Base-by-base conservation (phyloP, 345 rosid species). In the Kernera saxatilis region DNA sequence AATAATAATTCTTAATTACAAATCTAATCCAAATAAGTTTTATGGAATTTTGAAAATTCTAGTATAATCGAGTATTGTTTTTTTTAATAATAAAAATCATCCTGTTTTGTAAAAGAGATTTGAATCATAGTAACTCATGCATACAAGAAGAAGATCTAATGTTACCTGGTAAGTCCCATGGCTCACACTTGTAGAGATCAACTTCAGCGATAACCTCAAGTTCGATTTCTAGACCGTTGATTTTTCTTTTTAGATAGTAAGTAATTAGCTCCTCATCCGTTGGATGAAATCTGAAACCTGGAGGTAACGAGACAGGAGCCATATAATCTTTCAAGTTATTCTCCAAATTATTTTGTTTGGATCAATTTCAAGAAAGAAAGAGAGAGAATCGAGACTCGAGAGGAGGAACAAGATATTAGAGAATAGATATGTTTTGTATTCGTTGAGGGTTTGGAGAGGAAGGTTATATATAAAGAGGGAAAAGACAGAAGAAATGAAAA, bases 151-250 rank as follows among this genome's bases (percentile, higher is more conserved):
- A 49, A 36, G 21, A 36, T 37, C 18, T 6, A 8, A 36, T 6
- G 14, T n/a, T 57, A 86, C 96, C 96, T 33, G 96, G 92, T 53
- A 89, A 85, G 64, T 89, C 96, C 92, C 96, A 85, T 8, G 96
- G 96, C 66, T 89, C 96, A 71, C 90, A 89, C 76, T 89, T 87
- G 80, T 87, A 89, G 62, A 87, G 88, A 82, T 89, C 92, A 11
- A 87, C 87, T 82, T 89, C 96, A 23, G 90, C 89, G 50, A 89
- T 89, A 70, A 89, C 71, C 67, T 87, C 92, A 58, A 87, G 70
- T 52, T 87, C 92, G 59, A 89, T 84, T 78, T 82, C 82, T 15
- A 81, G 79, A 32, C 90, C 83, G 21, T 87, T 85, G 48, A 85
- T 87, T 71, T 89, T 89, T 56, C 90, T 72, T 68, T 85, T 89